phyloP scores from a whole-genome alignment of 2,329 filamentous ascomycete genomes.

The Neofusicoccum cordaticola region DNA sequence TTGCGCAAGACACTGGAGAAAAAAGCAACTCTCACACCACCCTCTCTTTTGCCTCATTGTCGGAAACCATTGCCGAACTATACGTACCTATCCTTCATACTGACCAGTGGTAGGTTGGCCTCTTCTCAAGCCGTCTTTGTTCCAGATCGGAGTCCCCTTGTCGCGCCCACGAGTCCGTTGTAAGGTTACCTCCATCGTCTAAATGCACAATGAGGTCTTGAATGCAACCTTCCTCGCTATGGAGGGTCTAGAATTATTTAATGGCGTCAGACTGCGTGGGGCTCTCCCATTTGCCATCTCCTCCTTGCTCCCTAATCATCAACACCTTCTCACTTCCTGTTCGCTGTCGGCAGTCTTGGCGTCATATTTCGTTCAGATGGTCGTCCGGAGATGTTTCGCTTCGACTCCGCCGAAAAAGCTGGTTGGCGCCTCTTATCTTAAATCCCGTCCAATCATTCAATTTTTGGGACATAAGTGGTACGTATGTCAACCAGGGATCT shows the following conservation, averaged over 20 bases:
- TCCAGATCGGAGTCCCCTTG: background rate
- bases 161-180: background rate
- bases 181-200: background rate
- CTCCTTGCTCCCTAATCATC: background rate
- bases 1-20: background rate
- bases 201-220: background rate
- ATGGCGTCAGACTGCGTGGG: background rate
- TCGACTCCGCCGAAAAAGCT: background rate
- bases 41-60: background rate
- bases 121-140: background rate
- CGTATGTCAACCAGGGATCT: too few species aligned
- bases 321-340: background rate
- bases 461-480: too few species aligned
- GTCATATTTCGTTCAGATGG: background rate
- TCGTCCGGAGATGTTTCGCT: background rate
- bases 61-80: background rate
- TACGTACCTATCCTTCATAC: background rate
- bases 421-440: background rate
- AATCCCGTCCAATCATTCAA: background rate
- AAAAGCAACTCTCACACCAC: background rate
- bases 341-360: background rate
- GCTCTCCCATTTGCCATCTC: background rate
- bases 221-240: background rate
- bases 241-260: background rate
- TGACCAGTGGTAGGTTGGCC: background rate